These are phyloP conservation scores for Microcos paniculata DNA, from an alignment of 345 rosid species.

Conservation along the genomic window DNA sequence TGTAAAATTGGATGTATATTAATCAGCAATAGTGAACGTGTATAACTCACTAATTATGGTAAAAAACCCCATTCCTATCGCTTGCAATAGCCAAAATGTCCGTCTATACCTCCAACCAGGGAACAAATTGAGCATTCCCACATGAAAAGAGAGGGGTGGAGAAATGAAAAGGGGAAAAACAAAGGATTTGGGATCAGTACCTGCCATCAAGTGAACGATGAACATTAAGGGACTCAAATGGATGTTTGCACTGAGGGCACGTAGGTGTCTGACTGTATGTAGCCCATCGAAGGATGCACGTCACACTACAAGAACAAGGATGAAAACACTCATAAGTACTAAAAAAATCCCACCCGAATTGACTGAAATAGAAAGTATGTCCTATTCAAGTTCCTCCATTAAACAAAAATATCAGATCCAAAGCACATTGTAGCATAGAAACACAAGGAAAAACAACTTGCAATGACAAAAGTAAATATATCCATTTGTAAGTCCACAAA, in stretches of 20 bases:
- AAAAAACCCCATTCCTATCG: not conserved
- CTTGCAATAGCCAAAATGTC: not conserved
- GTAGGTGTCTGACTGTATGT: constrained; percentile 60
- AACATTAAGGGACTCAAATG: constrained; percentile 76
- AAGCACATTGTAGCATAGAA: not conserved
- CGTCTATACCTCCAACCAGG: not conserved
- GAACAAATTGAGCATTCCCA: too few relatives aligned
- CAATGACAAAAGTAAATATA: too few relatives aligned
- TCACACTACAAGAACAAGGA: constrained; percentile 58
- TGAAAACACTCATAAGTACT: constrained; percentile 3
- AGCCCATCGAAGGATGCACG: constrained; percentile 91
- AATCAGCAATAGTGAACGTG: not conserved
- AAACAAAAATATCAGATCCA: not conserved
- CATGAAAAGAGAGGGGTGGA: not conserved
- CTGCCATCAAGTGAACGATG: constrained; percentile 90
- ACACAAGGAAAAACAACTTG: not conserved
- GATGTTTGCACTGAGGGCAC: constrained; percentile 95
- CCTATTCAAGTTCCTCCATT: too few relatives aligned
- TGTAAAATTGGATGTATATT: not conserved
- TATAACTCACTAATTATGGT: not conserved
- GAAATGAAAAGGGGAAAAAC: not conserved
- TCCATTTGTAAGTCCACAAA: not conserved
- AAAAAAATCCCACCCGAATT: not conserved
- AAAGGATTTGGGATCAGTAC: constrained; percentile 28
- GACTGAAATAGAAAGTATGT: not conserved